phyloP scores from a whole-genome alignment of 2,329 filamentous ascomycete species.

The Periconia sp. region DNA sequence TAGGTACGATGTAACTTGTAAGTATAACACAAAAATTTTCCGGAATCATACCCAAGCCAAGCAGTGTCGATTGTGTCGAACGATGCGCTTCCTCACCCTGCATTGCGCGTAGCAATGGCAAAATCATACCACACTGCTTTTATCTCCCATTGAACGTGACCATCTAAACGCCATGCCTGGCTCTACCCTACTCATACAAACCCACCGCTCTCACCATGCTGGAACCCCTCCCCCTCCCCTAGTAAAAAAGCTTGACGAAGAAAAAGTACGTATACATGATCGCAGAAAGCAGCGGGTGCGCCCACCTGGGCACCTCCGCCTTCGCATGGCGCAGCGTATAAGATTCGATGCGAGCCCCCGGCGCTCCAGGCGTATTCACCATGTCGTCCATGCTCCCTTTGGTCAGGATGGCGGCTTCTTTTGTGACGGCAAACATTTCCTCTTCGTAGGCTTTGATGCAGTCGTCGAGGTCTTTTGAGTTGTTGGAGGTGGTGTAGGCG shows the following conservation, averaged over 20 bases:
- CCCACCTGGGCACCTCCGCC: constrained; percentile 19
- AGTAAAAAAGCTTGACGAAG: constrained; percentile 26
- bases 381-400: constrained; percentile 55
- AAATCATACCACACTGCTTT: too few relatives aligned
- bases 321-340: constrained; percentile 28
- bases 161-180: too few relatives aligned
- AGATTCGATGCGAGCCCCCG: constrained; percentile 51
- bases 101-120: too few relatives aligned
- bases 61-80: too few relatives aligned
- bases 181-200: too few relatives aligned
- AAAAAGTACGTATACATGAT: constrained; percentile 23
- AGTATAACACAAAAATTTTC: too few relatives aligned
- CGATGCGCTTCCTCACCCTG: too few relatives aligned
- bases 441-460: constrained; percentile 41
- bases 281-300: constrained; percentile 18
- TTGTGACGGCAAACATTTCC: constrained; percentile 47
- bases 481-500: constrained; percentile 18
- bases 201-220: too few relatives aligned
- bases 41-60: too few relatives aligned
- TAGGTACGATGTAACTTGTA: too few relatives aligned
- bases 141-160: too few relatives aligned
- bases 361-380: constrained; percentile 57
- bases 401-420: constrained; percentile 40
- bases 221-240: too few relatives aligned
- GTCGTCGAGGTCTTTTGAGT: constrained; percentile 25